A percentile compares a stretch with the other conserved stretches of the same genome.
phyloP scores from a whole-genome alignment of 23 red algal genomes.

The Gracilaria domingensis region DNA sequence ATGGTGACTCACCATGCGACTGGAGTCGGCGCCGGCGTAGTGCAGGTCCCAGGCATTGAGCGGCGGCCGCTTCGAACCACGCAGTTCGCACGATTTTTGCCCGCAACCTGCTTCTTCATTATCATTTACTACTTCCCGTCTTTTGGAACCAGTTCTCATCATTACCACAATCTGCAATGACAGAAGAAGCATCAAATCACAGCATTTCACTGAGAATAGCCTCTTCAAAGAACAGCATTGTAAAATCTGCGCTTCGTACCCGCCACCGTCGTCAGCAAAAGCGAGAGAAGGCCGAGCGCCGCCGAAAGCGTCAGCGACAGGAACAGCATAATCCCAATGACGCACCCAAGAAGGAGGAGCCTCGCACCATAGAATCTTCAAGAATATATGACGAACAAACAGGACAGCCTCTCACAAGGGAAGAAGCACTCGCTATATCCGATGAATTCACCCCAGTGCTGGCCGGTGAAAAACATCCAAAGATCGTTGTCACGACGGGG shows the following conservation, averaged over 20 bases:
- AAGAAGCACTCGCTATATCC: conserved; percentile 59
- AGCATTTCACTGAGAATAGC: neutral
- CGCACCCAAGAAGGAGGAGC: conserved; percentile 34
- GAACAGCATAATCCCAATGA: conserved; percentile 9
- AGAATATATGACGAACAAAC: conserved; percentile 69
- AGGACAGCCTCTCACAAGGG: conserved; percentile 45
- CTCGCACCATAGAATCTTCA: conserved; percentile 65
- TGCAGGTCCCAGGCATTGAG: too few relatives aligned
- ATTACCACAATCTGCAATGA: neutral
- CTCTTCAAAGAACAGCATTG: conserved; percentile 38
- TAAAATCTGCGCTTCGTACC: conserved; percentile 4
- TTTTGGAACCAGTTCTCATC: too few relatives aligned
- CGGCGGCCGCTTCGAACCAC: too few relatives aligned
- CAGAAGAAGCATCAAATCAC: neutral
- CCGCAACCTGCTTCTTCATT: too few relatives aligned
- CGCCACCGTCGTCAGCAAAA: conserved; percentile 31
- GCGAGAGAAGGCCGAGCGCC: conserved; percentile 30
- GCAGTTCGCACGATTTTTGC: too few relatives aligned
- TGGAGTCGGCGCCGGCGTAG: too few relatives aligned
- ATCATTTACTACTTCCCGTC: too few relatives aligned
- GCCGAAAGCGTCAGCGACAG: conserved; percentile 57
- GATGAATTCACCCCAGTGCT: conserved; percentile 89
- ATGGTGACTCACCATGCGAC: too few relatives aligned
- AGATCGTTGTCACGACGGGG: conserved; percentile 83
- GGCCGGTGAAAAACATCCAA: conserved; percentile 56